Percentiles rank a stretch among this genome's conserved stretches.
phyloP scores from a whole-genome alignment of 805 yeast genomes.

The Wickerhamiella kazuoi region DNA sequence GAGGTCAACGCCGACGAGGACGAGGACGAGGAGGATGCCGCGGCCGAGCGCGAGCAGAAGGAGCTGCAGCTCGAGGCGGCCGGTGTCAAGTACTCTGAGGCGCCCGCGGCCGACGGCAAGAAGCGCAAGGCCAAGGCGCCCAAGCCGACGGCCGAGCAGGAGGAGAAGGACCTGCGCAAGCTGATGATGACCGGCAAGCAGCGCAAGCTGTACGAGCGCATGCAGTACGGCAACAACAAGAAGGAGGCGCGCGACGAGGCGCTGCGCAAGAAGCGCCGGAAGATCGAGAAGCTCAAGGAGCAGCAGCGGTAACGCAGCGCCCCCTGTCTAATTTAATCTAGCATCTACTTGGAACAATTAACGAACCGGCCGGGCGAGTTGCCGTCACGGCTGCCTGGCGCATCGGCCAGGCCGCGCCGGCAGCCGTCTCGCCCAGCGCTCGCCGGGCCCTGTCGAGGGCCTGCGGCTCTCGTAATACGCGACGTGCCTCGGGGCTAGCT shows the following conservation, averaged over 20 bases:
- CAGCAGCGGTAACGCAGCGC: background rate
- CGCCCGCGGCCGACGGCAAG: conserved; percentile 20
- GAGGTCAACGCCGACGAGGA: conserved; percentile 30
- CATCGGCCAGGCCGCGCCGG: too few relatives aligned
- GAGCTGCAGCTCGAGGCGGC: conserved; percentile 83
- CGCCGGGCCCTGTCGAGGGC: too few relatives aligned
- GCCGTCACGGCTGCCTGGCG: too few relatives aligned
- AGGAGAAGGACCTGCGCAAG: conserved; percentile 81
- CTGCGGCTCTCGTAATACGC: too few relatives aligned
- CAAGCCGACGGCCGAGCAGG: conserved; percentile 32
- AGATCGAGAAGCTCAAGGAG: conserved; percentile 20
- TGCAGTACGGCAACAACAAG: conserved; percentile 79
- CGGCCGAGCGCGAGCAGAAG: conserved; percentile 27
- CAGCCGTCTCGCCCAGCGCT: too few relatives aligned
- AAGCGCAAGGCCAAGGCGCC: conserved; percentile 21
- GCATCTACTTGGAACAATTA: too few relatives aligned
- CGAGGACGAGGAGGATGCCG: conserved; percentile 11
- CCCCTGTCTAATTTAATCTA: too few relatives aligned
- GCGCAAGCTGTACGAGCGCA: conserved; percentile 81
- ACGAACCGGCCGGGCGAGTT: too few relatives aligned
- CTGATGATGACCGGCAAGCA: conserved; percentile 97
- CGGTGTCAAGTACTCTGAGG: conserved; percentile 62
- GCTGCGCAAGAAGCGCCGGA: conserved; percentile 44
- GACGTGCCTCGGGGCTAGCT: too few relatives aligned
- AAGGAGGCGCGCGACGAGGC: conserved; percentile 62